phyloP scores from a whole-genome alignment of 148 eudicot genomes.

The Chenopodium suecicum region DNA sequence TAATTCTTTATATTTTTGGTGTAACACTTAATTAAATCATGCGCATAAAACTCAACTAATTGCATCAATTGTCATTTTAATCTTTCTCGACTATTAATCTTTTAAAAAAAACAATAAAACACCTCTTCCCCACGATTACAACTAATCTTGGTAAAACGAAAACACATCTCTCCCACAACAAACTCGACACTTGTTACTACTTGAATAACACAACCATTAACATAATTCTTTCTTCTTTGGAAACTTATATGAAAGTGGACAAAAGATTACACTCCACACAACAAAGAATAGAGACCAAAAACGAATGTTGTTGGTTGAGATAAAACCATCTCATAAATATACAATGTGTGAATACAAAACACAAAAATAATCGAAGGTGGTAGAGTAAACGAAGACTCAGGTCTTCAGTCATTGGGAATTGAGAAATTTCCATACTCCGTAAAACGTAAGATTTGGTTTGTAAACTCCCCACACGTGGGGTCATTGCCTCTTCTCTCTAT shows the following conservation, averaged over 20 bases:
- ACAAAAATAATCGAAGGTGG: too few relatives aligned
- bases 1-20: too few relatives aligned
- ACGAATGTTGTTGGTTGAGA: background rate
- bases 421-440: background rate
- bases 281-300: background rate
- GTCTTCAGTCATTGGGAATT: too few relatives aligned
- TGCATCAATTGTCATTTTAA: too few relatives aligned
- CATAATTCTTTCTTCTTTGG: background rate
- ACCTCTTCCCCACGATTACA: too few relatives aligned
- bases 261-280: conserved; percentile 13
- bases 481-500: background rate
- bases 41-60: too few relatives aligned
- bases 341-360: too few relatives aligned
- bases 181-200: background rate
- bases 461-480: conserved; percentile 19
- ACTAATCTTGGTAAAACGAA: too few relatives aligned
- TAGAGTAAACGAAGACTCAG: background rate
- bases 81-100: too few relatives aligned
- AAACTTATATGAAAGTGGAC: background rate
- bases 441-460: conserved; percentile 9
- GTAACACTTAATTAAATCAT: too few relatives aligned
- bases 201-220: background rate
- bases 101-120: too few relatives aligned
- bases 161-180: too few relatives aligned
- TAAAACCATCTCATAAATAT: background rate